Conservation (phyloP, 106 monocot genomes). For the Amphibolis antarctica region DNA sequence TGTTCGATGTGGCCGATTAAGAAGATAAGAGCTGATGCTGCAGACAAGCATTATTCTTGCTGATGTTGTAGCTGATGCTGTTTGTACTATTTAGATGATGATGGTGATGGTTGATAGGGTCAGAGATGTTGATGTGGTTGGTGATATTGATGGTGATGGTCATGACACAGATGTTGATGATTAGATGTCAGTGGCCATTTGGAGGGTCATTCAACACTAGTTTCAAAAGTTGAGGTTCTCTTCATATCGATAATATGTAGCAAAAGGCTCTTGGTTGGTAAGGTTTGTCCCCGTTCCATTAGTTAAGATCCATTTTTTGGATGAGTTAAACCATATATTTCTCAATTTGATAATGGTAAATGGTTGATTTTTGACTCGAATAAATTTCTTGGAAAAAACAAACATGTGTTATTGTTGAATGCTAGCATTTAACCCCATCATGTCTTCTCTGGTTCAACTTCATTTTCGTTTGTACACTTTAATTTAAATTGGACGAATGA, state of each 20-base stretch:
- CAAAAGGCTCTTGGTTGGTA: background rate
- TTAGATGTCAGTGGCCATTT: background rate
- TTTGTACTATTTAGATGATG: conserved; percentile 13
- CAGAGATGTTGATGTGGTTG: background rate
- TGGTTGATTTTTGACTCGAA: too few species aligned
- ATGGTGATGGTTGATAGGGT: conserved; percentile 14
- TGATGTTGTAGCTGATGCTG: conserved; percentile 12
- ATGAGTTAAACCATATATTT: too few species aligned
- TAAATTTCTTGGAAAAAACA: too few species aligned
- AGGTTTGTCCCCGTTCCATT: background rate
- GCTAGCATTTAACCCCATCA: too few species aligned
- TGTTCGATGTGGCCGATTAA: conserved; percentile 10
- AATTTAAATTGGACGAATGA: too few species aligned
- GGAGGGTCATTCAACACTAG: background rate
- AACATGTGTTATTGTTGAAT: too few species aligned
- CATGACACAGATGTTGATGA: conserved; percentile 1
- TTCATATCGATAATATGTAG: background rate
- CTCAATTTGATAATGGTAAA: too few species aligned
- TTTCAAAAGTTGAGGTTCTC: background rate
- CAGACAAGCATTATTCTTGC: conserved; percentile 11
- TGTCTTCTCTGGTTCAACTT: too few species aligned
- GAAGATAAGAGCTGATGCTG: conserved; percentile 7
- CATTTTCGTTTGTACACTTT: too few species aligned
- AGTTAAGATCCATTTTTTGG: too few species aligned
- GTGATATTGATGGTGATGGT: background rate